phyloP scores from a whole-genome alignment of 2,329 filamentous ascomycete genomes.

The Apiospora malaysiana region DNA sequence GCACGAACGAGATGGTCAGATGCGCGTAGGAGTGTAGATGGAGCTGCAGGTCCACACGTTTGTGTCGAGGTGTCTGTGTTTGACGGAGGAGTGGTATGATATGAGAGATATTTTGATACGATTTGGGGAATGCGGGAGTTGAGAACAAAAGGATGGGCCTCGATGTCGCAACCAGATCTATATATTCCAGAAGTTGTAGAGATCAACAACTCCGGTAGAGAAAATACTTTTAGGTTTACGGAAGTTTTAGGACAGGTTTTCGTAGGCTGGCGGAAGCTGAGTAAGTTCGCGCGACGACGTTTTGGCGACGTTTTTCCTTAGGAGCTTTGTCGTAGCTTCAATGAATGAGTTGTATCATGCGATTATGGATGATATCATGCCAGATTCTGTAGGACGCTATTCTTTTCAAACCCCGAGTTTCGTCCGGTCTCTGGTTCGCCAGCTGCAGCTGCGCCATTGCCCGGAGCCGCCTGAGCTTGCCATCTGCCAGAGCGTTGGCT shows the following conservation, averaged over 20 bases:
- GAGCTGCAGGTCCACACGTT: background rate
- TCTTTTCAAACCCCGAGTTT: background rate
- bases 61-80: background rate
- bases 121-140: background rate
- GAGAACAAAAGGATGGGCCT: background rate
- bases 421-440: background rate
- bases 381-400: background rate
- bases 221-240: background rate
- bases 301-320: too few species aligned
- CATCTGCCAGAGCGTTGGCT: background rate
- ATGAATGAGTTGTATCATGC: background rate
- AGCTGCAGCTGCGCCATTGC: background rate
- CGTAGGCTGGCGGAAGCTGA: background rate
- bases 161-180: background rate
- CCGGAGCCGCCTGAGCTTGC: background rate
- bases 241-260: background rate
- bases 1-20: constrained; percentile 5
- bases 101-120: constrained; percentile 15
- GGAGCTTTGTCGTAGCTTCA: background rate
- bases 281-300: background rate
- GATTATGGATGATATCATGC: constrained; percentile 1
- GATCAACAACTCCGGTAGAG: background rate
- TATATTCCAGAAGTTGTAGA: background rate
- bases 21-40: background rate
- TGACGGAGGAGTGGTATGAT: constrained; percentile 13